Base-by-base conservation (phyloP, 2,329 filamentous ascomycete species). In the Lecanoromycetidae sp. region DNA sequence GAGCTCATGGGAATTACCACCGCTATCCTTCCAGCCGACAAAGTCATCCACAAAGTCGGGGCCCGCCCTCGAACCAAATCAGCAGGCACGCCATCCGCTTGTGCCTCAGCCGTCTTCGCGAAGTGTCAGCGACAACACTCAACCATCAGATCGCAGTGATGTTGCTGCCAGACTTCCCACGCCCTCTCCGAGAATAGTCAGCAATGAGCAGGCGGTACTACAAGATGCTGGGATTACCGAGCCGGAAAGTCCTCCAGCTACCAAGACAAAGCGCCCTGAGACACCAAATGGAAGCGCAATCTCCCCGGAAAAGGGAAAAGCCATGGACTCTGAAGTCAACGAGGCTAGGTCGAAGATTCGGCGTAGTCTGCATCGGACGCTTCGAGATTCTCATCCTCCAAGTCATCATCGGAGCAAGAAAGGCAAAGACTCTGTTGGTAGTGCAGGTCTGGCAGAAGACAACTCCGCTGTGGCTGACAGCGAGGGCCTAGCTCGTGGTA, bases 341-440 rank as follows among this genome's bases (percentile, higher is more conserved):
- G 75, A 71, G 43, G 64, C 82, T 35, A 73, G 71, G 53, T 80
- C 72, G 48, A 87, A 82, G 60, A 80, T 88, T 42, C 81, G 90
- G 20, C 80, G 87, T 52, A 94, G 87, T 61, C 69, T 96, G 12
- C 90, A 95, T 57, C 84, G 87, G 48, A 94, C 88, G 10, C 74
- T 96, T 49, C 79, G 91, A 54, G 90, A 96, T 57, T 76, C 82
- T 12, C 67, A 83, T 71, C 57, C 82, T 70, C 50, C 80, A 72
- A 65, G 75, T 72, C 57, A 74, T 57, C 81, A 85, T 56, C 79
- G 84, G 26, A 81, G 83, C 60, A 80, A 80, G 55, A 88, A 82
- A 61, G 81, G 82, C 42, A 85, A 80, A 58, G 87, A 93, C 41
- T 82, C 80, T 3, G 67, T 73, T 3, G 78, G 78, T 2, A 82